phyloP scores from a whole-genome alignment of 2,329 filamentous ascomycete species.

The Pyricularia pennisetigena region DNA sequence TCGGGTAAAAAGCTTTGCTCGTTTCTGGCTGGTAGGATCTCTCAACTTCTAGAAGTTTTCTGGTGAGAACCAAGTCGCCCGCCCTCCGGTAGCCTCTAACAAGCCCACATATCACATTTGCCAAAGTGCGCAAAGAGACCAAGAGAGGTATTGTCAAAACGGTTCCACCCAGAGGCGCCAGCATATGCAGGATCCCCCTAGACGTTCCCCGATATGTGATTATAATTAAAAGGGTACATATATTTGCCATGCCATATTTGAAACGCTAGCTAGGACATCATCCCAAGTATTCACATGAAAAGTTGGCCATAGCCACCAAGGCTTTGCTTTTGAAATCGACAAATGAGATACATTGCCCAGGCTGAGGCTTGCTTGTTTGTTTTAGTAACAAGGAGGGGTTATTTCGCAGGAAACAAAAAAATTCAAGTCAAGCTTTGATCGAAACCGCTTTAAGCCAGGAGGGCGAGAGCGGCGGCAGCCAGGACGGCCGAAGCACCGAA shows the following conservation, averaged over 20 bases:
- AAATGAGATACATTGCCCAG: conserved; percentile 12
- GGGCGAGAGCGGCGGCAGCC: conserved; percentile 41
- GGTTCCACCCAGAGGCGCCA: neutral
- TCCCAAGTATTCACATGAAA: conserved; percentile 4
- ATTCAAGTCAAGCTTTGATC: neutral
- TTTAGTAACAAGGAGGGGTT: conserved; percentile 1
- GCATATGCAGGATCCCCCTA: neutral
- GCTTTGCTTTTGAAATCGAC: conserved; percentile 23
- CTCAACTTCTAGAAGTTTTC: too few relatives aligned
- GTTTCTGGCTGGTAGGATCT: neutral
- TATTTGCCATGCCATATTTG: conserved; percentile 15
- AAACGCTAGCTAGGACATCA: conserved; percentile 9
- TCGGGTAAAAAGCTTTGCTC: neutral
- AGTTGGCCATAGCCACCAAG: conserved; percentile 28
- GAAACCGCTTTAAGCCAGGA: conserved; percentile 41
- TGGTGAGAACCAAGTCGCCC: too few relatives aligned
- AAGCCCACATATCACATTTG: neutral
- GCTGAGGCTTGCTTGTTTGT: neutral
- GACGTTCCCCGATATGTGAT: conserved; percentile 29
- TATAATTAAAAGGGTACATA: conserved; percentile 32
- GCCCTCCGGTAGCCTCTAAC: too few relatives aligned
- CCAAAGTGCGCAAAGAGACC: neutral
- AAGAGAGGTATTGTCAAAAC: neutral
- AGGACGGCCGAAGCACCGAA: conserved; percentile 42
- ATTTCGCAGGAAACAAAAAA: neutral